Conservation (phyloP, 2,329 filamentous ascomycete species). For the Penicillium occitanis region DNA sequence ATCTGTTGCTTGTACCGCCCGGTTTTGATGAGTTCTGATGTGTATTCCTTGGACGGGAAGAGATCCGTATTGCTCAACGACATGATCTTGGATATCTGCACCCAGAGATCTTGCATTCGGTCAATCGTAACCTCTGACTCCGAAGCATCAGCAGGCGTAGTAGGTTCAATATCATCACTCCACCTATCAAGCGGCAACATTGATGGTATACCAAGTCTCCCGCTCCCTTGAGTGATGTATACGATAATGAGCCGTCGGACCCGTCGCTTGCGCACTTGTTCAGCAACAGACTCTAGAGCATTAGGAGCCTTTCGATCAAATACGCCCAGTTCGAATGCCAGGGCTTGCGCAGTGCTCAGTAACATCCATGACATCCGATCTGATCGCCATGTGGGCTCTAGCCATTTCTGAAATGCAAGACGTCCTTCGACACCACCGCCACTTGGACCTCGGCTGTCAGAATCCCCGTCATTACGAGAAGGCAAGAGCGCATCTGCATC, state of each 20-base stretch:
- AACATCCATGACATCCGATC: slow-evolving; percentile 99
- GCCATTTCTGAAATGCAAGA: slow-evolving; percentile 83
- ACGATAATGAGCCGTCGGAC: slow-evolving; percentile 85
- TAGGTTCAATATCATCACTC: slow-evolving; percentile 40
- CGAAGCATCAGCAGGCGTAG: slow-evolving; percentile 31
- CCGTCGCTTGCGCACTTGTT: slow-evolving; percentile 77
- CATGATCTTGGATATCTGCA: slow-evolving; percentile 89
- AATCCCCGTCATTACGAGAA: slow-evolving; percentile 53
- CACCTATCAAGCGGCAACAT: slow-evolving; percentile 69
- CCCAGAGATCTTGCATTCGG: slow-evolving; percentile 77
- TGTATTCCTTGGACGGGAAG: slow-evolving; percentile 83
- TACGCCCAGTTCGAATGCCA: slow-evolving; percentile 91
- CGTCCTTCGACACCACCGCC: slow-evolving; percentile 70
- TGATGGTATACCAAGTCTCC: slow-evolving; percentile 85
- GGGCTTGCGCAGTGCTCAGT: slow-evolving; percentile 81
- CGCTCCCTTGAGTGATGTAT: slow-evolving; percentile 91
- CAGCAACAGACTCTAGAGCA: slow-evolving; percentile 51
- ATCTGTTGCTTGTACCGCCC: slow-evolving; percentile 80
- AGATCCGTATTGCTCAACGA: slow-evolving; percentile 84
- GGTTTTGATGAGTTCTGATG: slow-evolving; percentile 81
- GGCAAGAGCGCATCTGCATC: slow-evolving; percentile 71
- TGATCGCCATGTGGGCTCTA: slow-evolving; percentile 91
- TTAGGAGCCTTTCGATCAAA: slow-evolving; percentile 85
- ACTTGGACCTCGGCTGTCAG: slow-evolving; percentile 42
- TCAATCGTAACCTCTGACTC: slow-evolving; percentile 49